A percentile compares a stretch with the other conserved stretches of the same genome.
Conservation (phyloP, 306 rosid species). For the Dryas drummondii region DNA sequence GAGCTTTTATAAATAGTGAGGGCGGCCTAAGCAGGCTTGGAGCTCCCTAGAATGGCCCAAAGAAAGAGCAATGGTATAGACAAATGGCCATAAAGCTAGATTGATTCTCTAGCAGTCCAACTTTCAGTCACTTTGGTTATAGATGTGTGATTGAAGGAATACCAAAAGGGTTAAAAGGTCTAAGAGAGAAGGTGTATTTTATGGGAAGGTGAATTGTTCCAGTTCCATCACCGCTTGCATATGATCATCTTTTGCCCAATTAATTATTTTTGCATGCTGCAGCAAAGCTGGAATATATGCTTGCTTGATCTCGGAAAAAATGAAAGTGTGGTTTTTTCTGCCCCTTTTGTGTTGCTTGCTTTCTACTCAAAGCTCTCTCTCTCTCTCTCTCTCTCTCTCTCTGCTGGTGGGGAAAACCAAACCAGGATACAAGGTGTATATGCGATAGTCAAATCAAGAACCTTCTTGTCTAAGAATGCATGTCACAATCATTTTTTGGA, state of each 20-base stretch:
- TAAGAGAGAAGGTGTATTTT: slow-evolving; percentile 43
- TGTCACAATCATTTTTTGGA: not conserved
- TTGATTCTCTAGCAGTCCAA: slow-evolving; percentile 59
- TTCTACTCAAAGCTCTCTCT: slow-evolving; percentile 61
- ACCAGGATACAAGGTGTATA: slow-evolving; percentile 17
- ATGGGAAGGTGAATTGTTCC: slow-evolving; percentile 26
- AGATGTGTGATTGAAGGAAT: slow-evolving; percentile 49
- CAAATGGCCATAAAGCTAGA: slow-evolving; percentile 55
- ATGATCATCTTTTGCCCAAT: slow-evolving; percentile 27
- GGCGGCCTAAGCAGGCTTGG: slow-evolving; percentile 4
- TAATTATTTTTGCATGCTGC: slow-evolving; percentile 26
- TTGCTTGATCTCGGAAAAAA: slow-evolving; percentile 71
- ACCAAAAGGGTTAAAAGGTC: slow-evolving; percentile 32
- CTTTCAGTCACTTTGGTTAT: slow-evolving; percentile 51
- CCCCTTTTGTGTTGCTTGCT: slow-evolving; percentile 70
- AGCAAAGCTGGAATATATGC: slow-evolving; percentile 61
- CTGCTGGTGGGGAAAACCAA: slow-evolving; percentile 18
- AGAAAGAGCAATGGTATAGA: slow-evolving; percentile 22
- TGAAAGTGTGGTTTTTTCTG: slow-evolving; percentile 39
- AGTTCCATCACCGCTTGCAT: slow-evolving; percentile 25
- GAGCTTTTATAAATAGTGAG: slow-evolving; percentile 25
- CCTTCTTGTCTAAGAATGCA: not conserved
- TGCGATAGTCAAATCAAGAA: slow-evolving; percentile 16
- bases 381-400: slow-evolving; percentile 8
- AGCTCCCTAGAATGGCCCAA: slow-evolving; percentile 27